A percentile compares a stretch with the other conserved stretches of the same genome.
Evolutionary conservation across 2,329 filamentous ascomycete species (phyloP).

Genomic region (Cladobotryum protrusum): DNA sequence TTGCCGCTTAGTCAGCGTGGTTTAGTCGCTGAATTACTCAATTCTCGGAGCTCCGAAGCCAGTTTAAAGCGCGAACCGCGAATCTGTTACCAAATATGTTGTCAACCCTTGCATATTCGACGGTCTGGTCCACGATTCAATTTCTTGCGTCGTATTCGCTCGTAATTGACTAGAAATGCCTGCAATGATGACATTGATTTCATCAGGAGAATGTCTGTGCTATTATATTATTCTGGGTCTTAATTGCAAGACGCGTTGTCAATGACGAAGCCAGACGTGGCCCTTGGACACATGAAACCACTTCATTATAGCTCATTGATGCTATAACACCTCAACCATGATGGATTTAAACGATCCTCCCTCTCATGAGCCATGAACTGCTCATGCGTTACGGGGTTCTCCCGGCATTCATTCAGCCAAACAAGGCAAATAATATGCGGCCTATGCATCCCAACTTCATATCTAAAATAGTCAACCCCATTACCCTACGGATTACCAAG

Average conservation of each 20-base stretch:
- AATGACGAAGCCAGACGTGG: neutral
- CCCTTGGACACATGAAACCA: neutral
- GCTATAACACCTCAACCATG: neutral
- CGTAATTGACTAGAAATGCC: neutral
- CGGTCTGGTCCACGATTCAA: neutral
- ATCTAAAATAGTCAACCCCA: neutral
- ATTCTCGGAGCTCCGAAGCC: slow-evolving; percentile 7
- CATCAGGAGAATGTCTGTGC: neutral
- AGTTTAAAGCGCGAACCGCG: neutral
- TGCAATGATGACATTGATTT: neutral
- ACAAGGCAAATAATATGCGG: too few species aligned
- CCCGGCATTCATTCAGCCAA: too few species aligned
- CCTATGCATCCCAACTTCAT: too few species aligned
- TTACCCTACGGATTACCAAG: neutral
- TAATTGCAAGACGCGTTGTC: neutral
- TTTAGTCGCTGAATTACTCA: neutral
- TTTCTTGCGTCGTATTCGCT: neutral
- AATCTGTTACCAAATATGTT: neutral
- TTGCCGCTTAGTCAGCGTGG: slow-evolving; percentile 5
- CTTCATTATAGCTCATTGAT: neutral
- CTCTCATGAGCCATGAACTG: too few species aligned
- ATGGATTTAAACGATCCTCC: neutral
- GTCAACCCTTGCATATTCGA: neutral
- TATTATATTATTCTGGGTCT: neutral
- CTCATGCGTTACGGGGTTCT: too few species aligned